A percentile compares a stretch with the other conserved stretches of the same genome.
Evolutionary conservation across 2,329 filamentous ascomycete genomes (phyloP).

Genomic region (Blastomyces silverae): DNA sequence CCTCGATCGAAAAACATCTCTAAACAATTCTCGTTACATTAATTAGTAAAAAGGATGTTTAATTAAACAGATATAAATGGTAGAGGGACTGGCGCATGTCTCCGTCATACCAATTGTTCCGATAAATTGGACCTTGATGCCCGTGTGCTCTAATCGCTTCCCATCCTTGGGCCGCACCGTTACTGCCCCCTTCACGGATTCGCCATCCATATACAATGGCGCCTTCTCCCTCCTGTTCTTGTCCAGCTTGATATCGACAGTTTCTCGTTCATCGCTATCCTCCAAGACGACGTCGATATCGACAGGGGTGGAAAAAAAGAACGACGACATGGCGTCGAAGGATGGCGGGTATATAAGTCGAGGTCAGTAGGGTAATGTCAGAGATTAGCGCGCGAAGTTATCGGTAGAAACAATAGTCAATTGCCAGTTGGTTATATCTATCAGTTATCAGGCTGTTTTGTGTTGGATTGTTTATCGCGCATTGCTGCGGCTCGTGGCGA

Average conservation of each 20-base stretch:
- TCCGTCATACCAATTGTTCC: constrained; percentile 74
- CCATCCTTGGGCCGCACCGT: constrained; percentile 96
- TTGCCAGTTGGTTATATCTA: background rate
- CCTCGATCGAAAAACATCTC: constrained; percentile 99
- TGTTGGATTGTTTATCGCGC: background rate
- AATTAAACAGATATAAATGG: constrained; percentile 4
- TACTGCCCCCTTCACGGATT: constrained; percentile 94
- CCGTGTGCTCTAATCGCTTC: constrained; percentile 94
- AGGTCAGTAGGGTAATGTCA: background rate
- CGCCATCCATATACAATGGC: constrained; percentile 93
- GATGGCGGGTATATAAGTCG: background rate
- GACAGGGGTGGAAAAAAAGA: constrained; percentile 96
- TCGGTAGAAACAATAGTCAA: background rate
- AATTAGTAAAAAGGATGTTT: constrained; percentile 14
- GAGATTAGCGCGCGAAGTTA: background rate
- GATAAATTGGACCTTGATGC: constrained; percentile 99
- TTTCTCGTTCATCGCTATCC: constrained; percentile 85
- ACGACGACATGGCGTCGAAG: constrained; percentile 70
- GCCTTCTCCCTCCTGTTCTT: constrained; percentile 97
- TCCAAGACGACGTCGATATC: constrained; percentile 99
- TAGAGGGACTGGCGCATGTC: constrained; percentile 5
- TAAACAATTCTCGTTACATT: constrained; percentile 33
- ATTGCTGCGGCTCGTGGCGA: background rate
- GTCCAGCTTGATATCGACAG: constrained; percentile 96
- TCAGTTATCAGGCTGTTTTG: background rate